Evolutionary conservation across 2,329 filamentous ascomycete species (phyloP).

Genomic region (Colletotrichum chlorophyti): DNA sequence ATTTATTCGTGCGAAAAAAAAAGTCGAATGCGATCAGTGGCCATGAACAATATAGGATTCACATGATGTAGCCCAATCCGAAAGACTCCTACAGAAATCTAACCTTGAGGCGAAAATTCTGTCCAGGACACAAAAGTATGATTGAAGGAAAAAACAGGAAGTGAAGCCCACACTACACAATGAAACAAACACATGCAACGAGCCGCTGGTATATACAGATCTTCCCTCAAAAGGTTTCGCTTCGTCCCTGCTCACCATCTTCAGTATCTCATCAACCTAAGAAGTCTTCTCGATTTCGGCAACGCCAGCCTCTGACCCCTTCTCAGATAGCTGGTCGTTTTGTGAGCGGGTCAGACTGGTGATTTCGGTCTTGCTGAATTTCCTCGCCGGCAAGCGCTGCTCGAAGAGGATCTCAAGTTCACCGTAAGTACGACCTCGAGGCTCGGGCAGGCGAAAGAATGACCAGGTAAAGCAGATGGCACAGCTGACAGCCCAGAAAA

Average conservation of each 20-base stretch:
- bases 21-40: too few relatives aligned
- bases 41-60: too few relatives aligned
- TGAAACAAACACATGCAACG: too few relatives aligned
- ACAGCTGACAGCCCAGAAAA: conserved; percentile 54
- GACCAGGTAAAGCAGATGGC: conserved; percentile 55
- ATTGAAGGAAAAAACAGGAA: too few relatives aligned
- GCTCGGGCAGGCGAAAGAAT: conserved; percentile 60
- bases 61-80: too few relatives aligned
- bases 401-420: conserved; percentile 65
- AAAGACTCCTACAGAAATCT: too few relatives aligned
- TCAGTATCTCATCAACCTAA: not conserved
- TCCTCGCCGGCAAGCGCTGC: conserved; percentile 46
- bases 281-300: conserved; percentile 16
- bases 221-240: too few relatives aligned
- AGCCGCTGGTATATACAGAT: not conserved
- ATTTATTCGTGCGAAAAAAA: too few relatives aligned
- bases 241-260: not conserved
- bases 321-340: conserved; percentile 4
- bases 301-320: not conserved
- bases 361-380: conserved; percentile 38
- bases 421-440: conserved; percentile 58
- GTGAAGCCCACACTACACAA: too few relatives aligned
- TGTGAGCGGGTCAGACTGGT: not conserved
- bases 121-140: too few relatives aligned
- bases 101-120: too few relatives aligned